phyloP scores from a whole-genome alignment of 169 alveolate genomes.

The Ichthyophthirius multifiliis region DNA sequence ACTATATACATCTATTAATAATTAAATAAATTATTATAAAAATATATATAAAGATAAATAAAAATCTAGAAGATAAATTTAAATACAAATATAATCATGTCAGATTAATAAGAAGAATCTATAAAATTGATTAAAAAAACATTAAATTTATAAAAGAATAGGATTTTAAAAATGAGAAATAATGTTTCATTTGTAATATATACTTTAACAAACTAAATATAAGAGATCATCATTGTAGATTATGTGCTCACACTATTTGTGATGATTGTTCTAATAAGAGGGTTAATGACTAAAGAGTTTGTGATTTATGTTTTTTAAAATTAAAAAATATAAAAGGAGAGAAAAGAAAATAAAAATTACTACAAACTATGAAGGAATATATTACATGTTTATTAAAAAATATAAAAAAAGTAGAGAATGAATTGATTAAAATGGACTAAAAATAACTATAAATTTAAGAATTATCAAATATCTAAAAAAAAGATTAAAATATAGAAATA shows the following conservation, averaged over 20 bases:
- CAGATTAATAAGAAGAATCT: no score
- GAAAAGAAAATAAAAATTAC: not conserved
- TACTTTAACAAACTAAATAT: not conserved
- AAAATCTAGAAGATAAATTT: no score
- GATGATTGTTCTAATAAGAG: not conserved
- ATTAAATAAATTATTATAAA: no score
- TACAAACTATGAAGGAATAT: not conserved
- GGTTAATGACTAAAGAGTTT: slow-evolving; percentile 16
- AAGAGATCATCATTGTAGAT: slow-evolving; percentile 14
- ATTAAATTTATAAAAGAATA: no score
- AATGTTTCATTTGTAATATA: not conserved
- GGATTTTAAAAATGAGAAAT: not conserved
- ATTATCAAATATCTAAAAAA: not conserved
- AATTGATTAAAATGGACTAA: not conserved
- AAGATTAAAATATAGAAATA: not conserved
- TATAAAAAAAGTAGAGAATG: not conserved
- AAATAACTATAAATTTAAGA: not conserved
- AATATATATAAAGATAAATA: no score
- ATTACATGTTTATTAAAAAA: not conserved
- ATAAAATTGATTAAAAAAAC: no score
- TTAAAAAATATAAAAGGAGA: slow-evolving; percentile 7
- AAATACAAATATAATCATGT: no score
- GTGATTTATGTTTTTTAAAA: slow-evolving; percentile 6
- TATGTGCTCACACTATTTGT: slow-evolving; percentile 10
- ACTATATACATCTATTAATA: no score